phyloP scores from a whole-genome alignment of 805 yeast species.

The Candida germanica region DNA sequence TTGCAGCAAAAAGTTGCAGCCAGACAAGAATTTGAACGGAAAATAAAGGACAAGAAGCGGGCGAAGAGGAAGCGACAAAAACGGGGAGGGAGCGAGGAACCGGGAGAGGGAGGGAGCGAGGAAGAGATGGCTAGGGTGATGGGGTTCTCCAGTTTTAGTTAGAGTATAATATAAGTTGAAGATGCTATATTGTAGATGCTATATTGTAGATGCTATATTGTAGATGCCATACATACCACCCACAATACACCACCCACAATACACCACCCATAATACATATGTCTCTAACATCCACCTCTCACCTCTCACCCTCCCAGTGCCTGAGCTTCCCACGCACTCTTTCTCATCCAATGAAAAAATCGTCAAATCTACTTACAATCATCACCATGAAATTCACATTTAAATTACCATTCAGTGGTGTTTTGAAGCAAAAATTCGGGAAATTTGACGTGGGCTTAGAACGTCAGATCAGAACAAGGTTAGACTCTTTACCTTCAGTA shows the following conservation, averaged over 20 bases:
- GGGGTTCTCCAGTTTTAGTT: conserved; percentile 62
- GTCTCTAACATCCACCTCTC: no score
- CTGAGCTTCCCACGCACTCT: no score
- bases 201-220: no score
- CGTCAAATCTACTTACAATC: conserved; percentile 8
- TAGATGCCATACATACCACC: no score
- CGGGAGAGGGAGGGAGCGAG: conserved; percentile 16
- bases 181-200: no score
- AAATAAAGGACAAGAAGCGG: conserved; percentile 25
- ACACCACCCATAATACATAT: no score
- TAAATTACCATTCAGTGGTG: conserved; percentile 37
- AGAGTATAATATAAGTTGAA: no score
- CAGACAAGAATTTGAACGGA: conserved; percentile 37
- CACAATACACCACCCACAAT: no score
- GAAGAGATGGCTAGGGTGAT: conserved; percentile 34
- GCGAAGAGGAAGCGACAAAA: conserved; percentile 14
- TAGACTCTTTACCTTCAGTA: conserved; percentile 62
- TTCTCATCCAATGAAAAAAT: conserved; percentile 13
- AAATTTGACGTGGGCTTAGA: conserved; percentile 51
- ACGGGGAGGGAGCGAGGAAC: conserved; percentile 2
- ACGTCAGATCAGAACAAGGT: conserved; percentile 56
- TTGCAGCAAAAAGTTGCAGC: conserved; percentile 40
- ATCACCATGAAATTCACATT: conserved; percentile 38
- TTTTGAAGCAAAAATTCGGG: conserved; percentile 36
- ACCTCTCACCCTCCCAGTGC: no score